Conservation (phyloP, 345 rosid genomes). For the Crucihimalaya himalaica region DNA sequence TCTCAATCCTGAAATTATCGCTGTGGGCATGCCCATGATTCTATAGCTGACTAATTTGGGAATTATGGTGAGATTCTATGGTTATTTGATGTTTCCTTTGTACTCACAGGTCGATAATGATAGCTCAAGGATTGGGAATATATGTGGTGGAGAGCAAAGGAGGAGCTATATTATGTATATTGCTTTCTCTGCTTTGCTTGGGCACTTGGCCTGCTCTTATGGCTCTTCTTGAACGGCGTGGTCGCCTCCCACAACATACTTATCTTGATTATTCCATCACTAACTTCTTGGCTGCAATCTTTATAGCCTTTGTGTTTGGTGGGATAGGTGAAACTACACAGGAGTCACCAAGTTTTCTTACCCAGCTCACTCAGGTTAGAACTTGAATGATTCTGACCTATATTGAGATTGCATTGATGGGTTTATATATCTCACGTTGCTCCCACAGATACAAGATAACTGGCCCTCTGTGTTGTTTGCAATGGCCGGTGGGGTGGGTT, state of each 20-base stretch:
- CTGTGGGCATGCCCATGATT: neutral
- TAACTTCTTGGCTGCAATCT: constrained; percentile 66
- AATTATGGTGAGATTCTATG: neutral
- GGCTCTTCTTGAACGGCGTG: constrained; percentile 77
- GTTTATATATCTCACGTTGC: neutral
- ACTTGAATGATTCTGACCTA: neutral
- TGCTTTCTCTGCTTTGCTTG: constrained; percentile 62
- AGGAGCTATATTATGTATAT: constrained; percentile 77
- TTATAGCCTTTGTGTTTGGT: constrained; percentile 76
- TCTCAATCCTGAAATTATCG: neutral
- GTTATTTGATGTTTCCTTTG: neutral
- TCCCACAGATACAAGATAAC: constrained; percentile 51
- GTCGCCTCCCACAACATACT: constrained; percentile 90
- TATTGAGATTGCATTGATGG: neutral
- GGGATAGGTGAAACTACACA: constrained; percentile 48
- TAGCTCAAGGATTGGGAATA: constrained; percentile 25
- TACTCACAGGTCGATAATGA: neutral
- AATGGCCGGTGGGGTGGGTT: constrained; percentile 72
- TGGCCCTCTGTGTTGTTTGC: constrained; percentile 80
- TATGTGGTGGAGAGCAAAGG: constrained; percentile 63
- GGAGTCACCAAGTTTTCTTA: constrained; percentile 54
- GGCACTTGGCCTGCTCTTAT: constrained; percentile 91
- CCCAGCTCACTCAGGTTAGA: constrained; percentile 64
- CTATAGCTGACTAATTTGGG: constrained; percentile 11
- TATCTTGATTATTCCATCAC: constrained; percentile 81